These are phyloP conservation scores for Lotus japonicus DNA, from an alignment of 306 rosid genomes.

Conservation along the genomic window DNA sequence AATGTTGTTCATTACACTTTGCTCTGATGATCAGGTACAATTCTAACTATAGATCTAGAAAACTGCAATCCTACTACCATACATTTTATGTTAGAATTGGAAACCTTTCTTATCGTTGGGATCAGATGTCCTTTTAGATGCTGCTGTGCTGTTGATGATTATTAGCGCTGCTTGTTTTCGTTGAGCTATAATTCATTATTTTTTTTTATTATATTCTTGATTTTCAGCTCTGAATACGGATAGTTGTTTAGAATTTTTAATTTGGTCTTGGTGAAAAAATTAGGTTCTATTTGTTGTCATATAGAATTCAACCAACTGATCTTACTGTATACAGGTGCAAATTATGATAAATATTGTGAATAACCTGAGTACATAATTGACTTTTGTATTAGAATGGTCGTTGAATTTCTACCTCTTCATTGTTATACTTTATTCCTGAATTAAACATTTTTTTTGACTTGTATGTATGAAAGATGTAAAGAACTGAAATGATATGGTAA, in stretches of 20 bases:
- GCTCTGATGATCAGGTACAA: conserved; percentile 38
- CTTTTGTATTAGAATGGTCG: not conserved
- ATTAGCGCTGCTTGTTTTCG: not conserved
- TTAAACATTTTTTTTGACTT: not conserved
- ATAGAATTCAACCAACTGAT: too few species aligned
- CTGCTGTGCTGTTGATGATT: not conserved
- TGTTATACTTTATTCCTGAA: not conserved
- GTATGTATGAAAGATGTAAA: not conserved
- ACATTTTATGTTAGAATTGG: conserved; percentile 7
- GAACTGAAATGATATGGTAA: not conserved
- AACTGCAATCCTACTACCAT: not conserved
- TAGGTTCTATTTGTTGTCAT: too few species aligned
- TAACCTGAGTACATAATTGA: too few species aligned
- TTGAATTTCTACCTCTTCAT: not conserved
- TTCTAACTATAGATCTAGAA: conserved; percentile 8
- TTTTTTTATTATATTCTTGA: conserved; percentile 8
- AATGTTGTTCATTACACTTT: conserved; percentile 17
- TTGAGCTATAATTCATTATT: not conserved
- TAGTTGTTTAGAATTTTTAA: not conserved
- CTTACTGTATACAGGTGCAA: too few species aligned
- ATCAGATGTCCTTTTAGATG: not conserved
- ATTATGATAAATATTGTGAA: too few species aligned
- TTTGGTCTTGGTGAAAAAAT: too few species aligned
- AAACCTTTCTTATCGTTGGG: too few species aligned
- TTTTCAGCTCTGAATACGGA: not conserved